Evolutionary conservation across 2,329 filamentous ascomycete genomes (phyloP), one percentile per base, ranked within the genome.

Genomic region (Sporothrix humicola): DNA sequence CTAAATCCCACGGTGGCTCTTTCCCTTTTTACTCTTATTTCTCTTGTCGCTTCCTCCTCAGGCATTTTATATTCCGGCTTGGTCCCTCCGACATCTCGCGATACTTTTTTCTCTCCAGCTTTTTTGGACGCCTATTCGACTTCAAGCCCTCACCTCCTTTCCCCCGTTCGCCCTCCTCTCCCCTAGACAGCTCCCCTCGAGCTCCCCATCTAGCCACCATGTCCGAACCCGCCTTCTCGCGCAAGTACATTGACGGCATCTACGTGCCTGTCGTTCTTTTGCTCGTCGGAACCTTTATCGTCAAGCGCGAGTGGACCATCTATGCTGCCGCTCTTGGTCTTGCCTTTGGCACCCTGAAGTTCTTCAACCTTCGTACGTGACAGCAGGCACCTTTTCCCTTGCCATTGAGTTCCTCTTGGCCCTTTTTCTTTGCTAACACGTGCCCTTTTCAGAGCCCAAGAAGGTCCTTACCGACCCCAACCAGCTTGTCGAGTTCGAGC

Each of bases 401-500:
- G 48, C 44, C 56, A 31, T 44, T 48, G 58, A 15, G 23, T 26
- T 20, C 26, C 3, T 9, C 5, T 42, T 17, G 31, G 17, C 44
- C 71, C 4, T 54, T 44, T 10, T 46, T 6, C 20, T 1, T 23
- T 44, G 58, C 73, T 74, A 61, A 74, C 70, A n/a, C 17, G 10
- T 12, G 42, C 8, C n/a, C 61, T 3, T 31, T 12, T 26, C 68
- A 74, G 93, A 90, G 81, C 87, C 90, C 76, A 90, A 91, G 82
- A 94, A 93, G 83, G 91, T 96, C 77, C 89, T 99, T 78, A 95
- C 95, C 85, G 74, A 77, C 70, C 94, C 95, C 46, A 90, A 91
- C 78, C 87, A 88, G 69, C 98, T 97, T 88, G 94, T 98, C 82
- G 89, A 97, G 74, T 98, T 98, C 81, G 91, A 93, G 82, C 91